Base-by-base conservation (phyloP, 768 basidiomycete species). In the Chalciporus pseudorubinellus region DNA sequence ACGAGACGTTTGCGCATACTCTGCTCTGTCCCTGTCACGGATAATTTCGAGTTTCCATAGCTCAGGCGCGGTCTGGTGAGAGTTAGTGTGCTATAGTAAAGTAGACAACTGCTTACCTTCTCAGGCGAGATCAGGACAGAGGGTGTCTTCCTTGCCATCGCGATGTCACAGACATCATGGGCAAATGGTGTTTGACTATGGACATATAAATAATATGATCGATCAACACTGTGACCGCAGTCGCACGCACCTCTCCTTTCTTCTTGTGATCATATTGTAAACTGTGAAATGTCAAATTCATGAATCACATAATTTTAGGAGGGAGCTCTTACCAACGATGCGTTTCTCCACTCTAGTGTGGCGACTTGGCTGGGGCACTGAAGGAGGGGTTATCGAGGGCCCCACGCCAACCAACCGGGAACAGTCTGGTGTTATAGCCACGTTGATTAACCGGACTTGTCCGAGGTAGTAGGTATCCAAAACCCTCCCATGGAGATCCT, bases 21-120 rank as follows among this genome's bases (percentile, higher is more conserved):
- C 72, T 20, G 74, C 74, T 21, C 74, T 67, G 52, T 61, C 70
- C 51, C 57, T 63, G 48, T 85, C 82, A 64, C 80, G 82, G 21
- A 87, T 70, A 19, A 80, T 63, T 45, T 88, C 84, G 44, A 90
- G 65, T 66, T 80, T 83, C 87, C 87, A 90, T 4, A 89, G 70
- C 62, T 89, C 87, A 7, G 89, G 87, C n/a, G 86, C 80, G 4
- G 84, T 80, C 86, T 87, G 55, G 10, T 42, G 49, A 56, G 40
- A 33, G 48, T 55, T 51, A 61, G 19, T 40, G 51, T 39, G 46
- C n/a, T n/a, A n/a, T n/a, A n/a, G n/a, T n/a, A n/a, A n/a, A n/a
- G n/a, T n/a, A n/a, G n/a, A n/a, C n/a, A n/a, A n/a, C n/a, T 13
- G 45, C 64, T 44, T 40, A 61, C 65, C 44, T 57, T 67, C 56